Base-by-base conservation (phyloP, 108 stramenopile genomes). In the Asterionellopsis glacialis region DNA sequence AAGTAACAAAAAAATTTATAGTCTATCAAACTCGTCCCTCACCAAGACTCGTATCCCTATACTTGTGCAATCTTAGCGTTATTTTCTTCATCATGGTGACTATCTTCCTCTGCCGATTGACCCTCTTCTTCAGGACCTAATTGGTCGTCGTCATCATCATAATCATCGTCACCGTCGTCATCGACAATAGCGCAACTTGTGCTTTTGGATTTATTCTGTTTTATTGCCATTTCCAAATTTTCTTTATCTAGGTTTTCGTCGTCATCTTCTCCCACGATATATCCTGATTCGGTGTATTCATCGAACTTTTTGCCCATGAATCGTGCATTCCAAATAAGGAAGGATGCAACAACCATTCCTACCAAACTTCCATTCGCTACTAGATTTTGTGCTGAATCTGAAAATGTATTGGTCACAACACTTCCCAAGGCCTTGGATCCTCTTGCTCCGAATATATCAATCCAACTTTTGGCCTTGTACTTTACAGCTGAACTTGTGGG, bases 401-500 rank as follows among this genome's bases (percentile, higher is more conserved):
- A 83, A 67, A 97, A 98, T 18, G 93, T 88, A 61, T 98, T 91
- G 9, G 97, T 98, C 5, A 98, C 92, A 25, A 98, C 74, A 47
- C 90, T 92, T 10, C 97, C 97, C 44, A 94, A 52, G 4, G 97
- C 97, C 72, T 98, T 98, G 57, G 83, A 81, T 38, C 96, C 95
- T 15, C 97, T 82, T 15, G 93, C 94, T 21, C 97, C 97, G 72
- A 98, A 97, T 57, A 93, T 97, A 63, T 98, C 97, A 59, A 98
- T 98, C 97, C 97, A 98, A 55, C 81, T 84, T 70, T 98, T 98
- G 45, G 92, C 90, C 82, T 98, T 98, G 81, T 96, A 98, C 44
- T 95, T 93, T 21, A 98, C 95, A 11, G 78, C 87, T 13, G 89
- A 69, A 55, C 87, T 90, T 51, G 97, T 98, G 1, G 95, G 95